phyloP scores from a whole-genome alignment of 2,329 filamentous ascomycete species.

The Exophiala phaeomuriformis region DNA sequence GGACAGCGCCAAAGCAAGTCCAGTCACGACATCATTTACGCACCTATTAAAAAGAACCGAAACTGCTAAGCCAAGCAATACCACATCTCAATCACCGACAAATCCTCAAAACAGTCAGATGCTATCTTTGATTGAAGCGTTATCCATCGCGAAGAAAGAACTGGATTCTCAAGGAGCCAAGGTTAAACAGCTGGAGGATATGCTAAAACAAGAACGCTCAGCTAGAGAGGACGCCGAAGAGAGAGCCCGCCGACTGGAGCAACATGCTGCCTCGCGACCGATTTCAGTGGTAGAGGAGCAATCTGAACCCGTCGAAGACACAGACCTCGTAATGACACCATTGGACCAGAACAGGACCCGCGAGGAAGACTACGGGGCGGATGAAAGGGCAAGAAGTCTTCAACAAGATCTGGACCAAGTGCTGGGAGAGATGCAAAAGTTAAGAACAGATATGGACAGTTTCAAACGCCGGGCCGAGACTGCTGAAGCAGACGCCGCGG shows the following conservation, averaged over 20 bases:
- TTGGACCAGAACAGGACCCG: constrained; percentile 17
- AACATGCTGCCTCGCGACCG: constrained; percentile 45
- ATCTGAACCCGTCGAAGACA: constrained; percentile 20
- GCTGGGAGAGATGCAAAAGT: constrained; percentile 69
- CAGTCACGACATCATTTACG: constrained; percentile 40
- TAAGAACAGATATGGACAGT: constrained; percentile 70
- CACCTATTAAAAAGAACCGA: constrained; percentile 66
- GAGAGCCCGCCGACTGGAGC: constrained; percentile 62
- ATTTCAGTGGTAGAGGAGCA: constrained; percentile 33
- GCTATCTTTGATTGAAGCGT: constrained; percentile 71
- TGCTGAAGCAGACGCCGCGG: constrained; percentile 69
- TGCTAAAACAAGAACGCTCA: constrained; percentile 69
- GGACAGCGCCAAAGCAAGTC: constrained; percentile 51
- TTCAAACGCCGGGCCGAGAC: constrained; percentile 71
- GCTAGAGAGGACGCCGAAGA: constrained; percentile 82
- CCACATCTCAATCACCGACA: constrained; percentile 39
- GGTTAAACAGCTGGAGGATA: constrained; percentile 71
- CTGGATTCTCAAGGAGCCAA: constrained; percentile 74
- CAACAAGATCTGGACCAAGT: constrained; percentile 70
- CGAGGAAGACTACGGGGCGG: constrained; percentile 34
- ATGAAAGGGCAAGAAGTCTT: constrained; percentile 42
- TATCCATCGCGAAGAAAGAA: constrained; percentile 77
- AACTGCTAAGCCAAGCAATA: constrained; percentile 62
- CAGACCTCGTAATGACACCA: constrained; percentile 15
- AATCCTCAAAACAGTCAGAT: constrained; percentile 63